Evolutionary conservation across 805 yeast species (phyloP).

Genomic region (Kurtzmaniella fragi): DNA sequence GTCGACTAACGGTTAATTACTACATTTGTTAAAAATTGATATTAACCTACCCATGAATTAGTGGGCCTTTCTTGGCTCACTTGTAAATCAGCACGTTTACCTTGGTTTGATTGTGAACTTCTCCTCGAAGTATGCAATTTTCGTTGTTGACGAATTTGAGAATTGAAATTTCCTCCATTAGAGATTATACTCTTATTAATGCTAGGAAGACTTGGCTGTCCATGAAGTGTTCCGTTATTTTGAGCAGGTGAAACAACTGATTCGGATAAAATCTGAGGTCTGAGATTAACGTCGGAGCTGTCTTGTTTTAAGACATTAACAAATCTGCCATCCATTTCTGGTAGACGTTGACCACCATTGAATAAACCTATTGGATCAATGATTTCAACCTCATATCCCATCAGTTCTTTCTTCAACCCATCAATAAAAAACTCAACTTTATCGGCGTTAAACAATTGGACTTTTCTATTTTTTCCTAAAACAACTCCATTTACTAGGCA

Average conservation of each 20-base stretch:
- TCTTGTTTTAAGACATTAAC: constrained; percentile 23
- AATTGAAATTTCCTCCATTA: constrained; percentile 24
- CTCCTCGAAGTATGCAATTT: constrained; percentile 15
- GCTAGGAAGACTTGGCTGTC: constrained; percentile 5
- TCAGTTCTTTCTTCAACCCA: constrained; percentile 41
- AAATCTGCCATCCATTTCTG: constrained; percentile 10
- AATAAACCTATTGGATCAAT: constrained; percentile 62
- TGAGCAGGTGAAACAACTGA: constrained; percentile 1
- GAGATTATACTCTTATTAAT: constrained; percentile 1
- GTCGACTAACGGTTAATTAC: too few species aligned
- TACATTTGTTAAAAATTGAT: too few species aligned
- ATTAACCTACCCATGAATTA: constrained; percentile 17
- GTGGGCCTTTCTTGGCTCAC: constrained; percentile 22
- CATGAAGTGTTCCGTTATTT: constrained; percentile 6
- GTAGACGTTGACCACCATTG: constrained; percentile 38
- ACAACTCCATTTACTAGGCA: constrained; percentile 61
- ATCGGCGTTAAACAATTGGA: constrained; percentile 61
- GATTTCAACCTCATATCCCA: constrained; percentile 51
- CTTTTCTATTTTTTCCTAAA: constrained; percentile 60
- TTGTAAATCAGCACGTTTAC: constrained; percentile 23
- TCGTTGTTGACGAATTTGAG: constrained; percentile 23
- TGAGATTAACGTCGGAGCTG: constrained; percentile 20
- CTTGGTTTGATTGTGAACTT: constrained; percentile 14
- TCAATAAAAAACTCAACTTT: constrained; percentile 63
- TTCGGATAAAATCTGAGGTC: constrained; percentile 19